Conservation (phyloP, 192 early-diverging fungal genomes). For the Coemansia sp. region DNA sequence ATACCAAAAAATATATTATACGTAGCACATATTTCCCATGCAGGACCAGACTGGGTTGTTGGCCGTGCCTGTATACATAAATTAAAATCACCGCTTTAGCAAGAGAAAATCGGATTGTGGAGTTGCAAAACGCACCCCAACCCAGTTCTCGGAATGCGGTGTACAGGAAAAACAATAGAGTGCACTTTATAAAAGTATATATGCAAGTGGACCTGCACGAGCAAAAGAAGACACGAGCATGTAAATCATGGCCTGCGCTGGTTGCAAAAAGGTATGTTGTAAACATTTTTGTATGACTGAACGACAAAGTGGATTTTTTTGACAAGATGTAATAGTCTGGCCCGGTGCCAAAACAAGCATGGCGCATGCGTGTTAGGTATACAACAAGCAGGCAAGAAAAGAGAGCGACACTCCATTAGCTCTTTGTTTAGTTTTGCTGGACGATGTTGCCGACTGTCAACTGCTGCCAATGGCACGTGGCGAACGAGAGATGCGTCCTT, state of each 20-base stretch:
- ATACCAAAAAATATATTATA: too few relatives aligned
- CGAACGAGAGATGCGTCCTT: not conserved
- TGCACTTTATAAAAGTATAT: not conserved
- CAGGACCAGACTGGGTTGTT: not conserved
- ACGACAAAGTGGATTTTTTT: not conserved
- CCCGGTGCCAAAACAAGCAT: not conserved
- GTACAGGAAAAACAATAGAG: not conserved
- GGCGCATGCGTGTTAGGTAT: not conserved
- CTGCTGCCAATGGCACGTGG: too few relatives aligned
- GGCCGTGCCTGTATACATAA: not conserved
- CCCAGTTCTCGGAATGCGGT: not conserved
- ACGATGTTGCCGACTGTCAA: too few relatives aligned
- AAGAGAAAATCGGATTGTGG: constrained; percentile 2
- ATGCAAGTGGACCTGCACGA: not conserved
- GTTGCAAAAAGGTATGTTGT: not conserved
- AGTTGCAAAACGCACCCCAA: not conserved
- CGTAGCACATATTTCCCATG: too few relatives aligned
- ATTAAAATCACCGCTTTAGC: not conserved
- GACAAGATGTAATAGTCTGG: not conserved
- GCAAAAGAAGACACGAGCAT: not conserved
- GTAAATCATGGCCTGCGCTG: not conserved
- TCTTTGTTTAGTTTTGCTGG: too few relatives aligned
- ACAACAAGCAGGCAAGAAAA: not conserved
- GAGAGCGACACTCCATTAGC: too few relatives aligned
- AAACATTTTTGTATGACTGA: not conserved